Percentiles rank a stretch among this genome's conserved stretches.
Conservation (phyloP, 2,329 filamentous ascomycete genomes). For the Eutypa lata region DNA sequence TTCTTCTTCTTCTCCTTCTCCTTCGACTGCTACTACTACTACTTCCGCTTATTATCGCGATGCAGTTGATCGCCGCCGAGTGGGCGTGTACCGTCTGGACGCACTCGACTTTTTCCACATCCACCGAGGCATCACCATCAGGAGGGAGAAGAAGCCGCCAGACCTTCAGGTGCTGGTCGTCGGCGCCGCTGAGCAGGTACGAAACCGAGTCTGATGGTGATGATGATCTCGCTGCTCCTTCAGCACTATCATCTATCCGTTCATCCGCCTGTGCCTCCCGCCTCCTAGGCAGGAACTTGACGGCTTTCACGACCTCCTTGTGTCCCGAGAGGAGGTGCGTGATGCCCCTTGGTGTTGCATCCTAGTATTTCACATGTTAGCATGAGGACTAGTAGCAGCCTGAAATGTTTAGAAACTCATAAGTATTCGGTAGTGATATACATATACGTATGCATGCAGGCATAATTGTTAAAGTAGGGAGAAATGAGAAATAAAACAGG, state of each 20-base stretch:
- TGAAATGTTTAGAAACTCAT: too few relatives aligned
- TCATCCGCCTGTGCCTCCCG: too few relatives aligned
- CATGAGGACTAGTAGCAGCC: too few relatives aligned
- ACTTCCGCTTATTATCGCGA: constrained; percentile 38
- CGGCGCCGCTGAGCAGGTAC: constrained; percentile 73
- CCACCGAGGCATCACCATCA: constrained; percentile 24
- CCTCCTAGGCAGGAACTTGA: constrained; percentile 67
- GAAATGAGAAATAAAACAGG: background rate
- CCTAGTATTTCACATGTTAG: constrained; percentile 17
- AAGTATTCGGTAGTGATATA: too few relatives aligned
- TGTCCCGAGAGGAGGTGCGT: constrained; percentile 70
- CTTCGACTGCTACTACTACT: background rate
- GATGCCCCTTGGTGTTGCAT: constrained; percentile 52
- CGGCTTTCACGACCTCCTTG: constrained; percentile 73
- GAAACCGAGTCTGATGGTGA: constrained; percentile 27
- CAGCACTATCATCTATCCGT: too few relatives aligned
- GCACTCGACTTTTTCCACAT: constrained; percentile 16
- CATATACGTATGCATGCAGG: too few relatives aligned
- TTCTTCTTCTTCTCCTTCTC: too few relatives aligned
- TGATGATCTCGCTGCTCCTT: background rate
- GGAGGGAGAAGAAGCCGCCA: constrained; percentile 51
- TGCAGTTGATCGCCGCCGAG: constrained; percentile 70
- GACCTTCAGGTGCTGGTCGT: constrained; percentile 73
- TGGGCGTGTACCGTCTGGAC: constrained; percentile 64
- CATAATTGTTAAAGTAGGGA: too few relatives aligned